Evolutionary conservation across 73 alveolate genomes (phyloP), one percentile per base, ranked within the genome.

Genomic region (Halteria grandinella): DNA sequence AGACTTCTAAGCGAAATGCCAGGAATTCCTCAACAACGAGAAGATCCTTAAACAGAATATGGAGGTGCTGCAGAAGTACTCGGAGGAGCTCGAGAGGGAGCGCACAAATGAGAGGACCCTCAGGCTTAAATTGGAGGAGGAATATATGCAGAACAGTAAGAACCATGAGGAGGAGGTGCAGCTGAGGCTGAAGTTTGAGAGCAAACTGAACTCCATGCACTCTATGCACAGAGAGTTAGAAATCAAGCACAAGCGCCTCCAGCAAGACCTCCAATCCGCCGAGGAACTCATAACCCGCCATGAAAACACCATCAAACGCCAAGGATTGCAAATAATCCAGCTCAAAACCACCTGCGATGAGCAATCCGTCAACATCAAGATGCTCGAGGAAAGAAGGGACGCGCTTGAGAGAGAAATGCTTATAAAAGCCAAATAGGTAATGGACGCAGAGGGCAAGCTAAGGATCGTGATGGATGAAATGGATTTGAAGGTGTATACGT

Each of bases 121-220:
- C 1, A 20, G 91, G 28, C 24, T 71, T 6, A 81, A 81, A 32
- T 48, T 81, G 6, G 91, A 81, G 55, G 91, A 81, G 54, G 91
- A 81, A 31, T 55, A 43, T 27, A 53, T 81, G 79, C 81, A 81
- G 74, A 81, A 81, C 55, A 45, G 74, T 24, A 81, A 81, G 64
- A 81, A 81, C 43, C 95, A 87, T 62, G 95, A 87, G 71, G 91
- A 87, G 50, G 95, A 87, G 47, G 91, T 87, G 43, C 82, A 79
- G 48, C 75, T 87, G 69, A 55, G 95, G 18, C 69, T 87, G 36
- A 69, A 72, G 50, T 87, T 87, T 39, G 95, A 87, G 41, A 52
- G 74, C 15, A 81, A 81, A 32, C 75, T 81, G 14, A 81, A 81
- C 43, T 44, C 59, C 43, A 81, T 81, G 91, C 91, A 81, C 52